Percentiles rank a stretch among this genome's conserved stretches.
Conservation (phyloP, 2,329 filamentous ascomycete genomes). For the Tolypocladium album region DNA sequence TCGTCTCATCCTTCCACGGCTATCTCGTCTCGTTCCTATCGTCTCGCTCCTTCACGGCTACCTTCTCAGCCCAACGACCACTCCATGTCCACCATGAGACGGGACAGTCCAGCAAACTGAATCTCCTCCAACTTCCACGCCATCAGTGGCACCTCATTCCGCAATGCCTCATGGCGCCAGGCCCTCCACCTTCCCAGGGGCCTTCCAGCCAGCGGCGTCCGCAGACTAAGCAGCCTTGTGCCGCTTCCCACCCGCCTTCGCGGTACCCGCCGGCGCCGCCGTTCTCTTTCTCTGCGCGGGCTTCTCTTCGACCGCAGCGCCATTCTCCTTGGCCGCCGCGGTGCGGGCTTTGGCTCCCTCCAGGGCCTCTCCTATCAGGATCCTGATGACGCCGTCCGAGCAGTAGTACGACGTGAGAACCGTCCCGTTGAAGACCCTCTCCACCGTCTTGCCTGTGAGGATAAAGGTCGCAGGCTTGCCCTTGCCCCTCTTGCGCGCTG, state of each 20-base stretch:
- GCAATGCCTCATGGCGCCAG: neutral
- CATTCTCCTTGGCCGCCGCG: neutral
- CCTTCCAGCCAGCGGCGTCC: neutral
- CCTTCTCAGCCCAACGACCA: neutral
- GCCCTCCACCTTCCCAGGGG: neutral
- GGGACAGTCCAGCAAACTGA: neutral
- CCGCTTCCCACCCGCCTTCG: neutral
- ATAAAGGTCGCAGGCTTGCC: neutral
- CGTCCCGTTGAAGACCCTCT: neutral
- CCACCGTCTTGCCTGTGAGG: neutral
- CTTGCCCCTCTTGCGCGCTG: neutral
- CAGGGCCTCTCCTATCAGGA: neutral
- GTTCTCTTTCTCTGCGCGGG: neutral
- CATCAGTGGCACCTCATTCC: neutral
- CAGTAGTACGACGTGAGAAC: neutral
- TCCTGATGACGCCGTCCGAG: conserved; percentile 1
- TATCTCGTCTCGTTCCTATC: neutral
- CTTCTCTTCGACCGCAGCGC: neutral
- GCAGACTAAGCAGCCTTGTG: neutral
- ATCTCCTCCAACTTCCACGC: neutral
- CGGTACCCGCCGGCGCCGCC: neutral
- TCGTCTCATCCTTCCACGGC: too few species aligned
- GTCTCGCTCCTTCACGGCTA: neutral
- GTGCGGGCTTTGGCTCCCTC: neutral
- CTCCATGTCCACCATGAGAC: neutral